phyloP scores from a whole-genome alignment of 805 yeast genomes.

The Candida sanyiensis region DNA sequence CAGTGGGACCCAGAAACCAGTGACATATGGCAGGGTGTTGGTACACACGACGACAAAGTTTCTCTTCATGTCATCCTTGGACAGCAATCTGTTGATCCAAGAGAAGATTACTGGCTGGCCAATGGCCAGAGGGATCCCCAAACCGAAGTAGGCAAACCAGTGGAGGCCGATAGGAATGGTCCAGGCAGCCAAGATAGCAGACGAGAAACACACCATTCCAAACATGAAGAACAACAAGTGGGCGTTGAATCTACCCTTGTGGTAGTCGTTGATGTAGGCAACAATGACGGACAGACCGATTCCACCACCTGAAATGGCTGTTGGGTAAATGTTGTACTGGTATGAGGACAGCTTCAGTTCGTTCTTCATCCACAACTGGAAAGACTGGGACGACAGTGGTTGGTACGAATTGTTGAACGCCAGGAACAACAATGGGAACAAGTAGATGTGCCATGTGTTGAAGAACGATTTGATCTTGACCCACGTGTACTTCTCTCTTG shows the following conservation, averaged over 20 bases:
- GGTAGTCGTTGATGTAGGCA: slow-evolving; percentile 34
- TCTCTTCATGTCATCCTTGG: slow-evolving; percentile 28
- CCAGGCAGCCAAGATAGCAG: slow-evolving; percentile 42
- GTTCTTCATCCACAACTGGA: slow-evolving; percentile 40
- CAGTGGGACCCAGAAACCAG: slow-evolving; percentile 37
- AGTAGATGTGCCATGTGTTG: slow-evolving; percentile 43
- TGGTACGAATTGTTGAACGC: slow-evolving; percentile 18
- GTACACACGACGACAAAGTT: slow-evolving; percentile 35
- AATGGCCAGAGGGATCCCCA: slow-evolving; percentile 44
- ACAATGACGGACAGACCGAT: slow-evolving; percentile 32
- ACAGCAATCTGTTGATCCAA: slow-evolving; percentile 46
- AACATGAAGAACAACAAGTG: slow-evolving; percentile 35
- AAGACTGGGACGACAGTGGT: slow-evolving; percentile 36
- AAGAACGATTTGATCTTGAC: slow-evolving; percentile 36
- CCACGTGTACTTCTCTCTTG: slow-evolving; percentile 36
- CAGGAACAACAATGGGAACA: slow-evolving; percentile 32
- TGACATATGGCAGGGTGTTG: slow-evolving; percentile 38
- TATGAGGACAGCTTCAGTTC: slow-evolving; percentile 29
- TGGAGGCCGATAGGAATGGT: slow-evolving; percentile 41
- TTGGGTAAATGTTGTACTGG: slow-evolving; percentile 38
- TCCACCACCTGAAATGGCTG: slow-evolving; percentile 34
- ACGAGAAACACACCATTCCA: slow-evolving; percentile 35
- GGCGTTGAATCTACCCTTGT: slow-evolving; percentile 32
- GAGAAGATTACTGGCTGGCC: slow-evolving; percentile 54
- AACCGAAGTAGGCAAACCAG: slow-evolving; percentile 44